Evolutionary conservation across 108 stramenopile species (phyloP).

Genomic region (Pseudonitzschia pungens): DNA sequence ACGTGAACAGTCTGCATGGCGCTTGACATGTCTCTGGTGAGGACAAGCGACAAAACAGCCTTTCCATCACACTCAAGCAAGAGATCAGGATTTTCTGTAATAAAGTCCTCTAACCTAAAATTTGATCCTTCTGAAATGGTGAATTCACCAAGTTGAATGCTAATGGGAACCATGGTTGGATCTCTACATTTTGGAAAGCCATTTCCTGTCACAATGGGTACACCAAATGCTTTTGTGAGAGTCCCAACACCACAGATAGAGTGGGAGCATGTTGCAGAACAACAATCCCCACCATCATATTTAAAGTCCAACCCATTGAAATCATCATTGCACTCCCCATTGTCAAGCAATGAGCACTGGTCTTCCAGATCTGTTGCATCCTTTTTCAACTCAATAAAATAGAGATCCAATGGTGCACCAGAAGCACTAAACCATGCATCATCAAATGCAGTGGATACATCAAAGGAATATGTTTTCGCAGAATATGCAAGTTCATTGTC

Average conservation of each 20-base stretch:
- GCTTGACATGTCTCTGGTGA: neutral
- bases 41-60: neutral
- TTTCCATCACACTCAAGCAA: neutral
- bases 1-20: neutral
- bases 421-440: neutral
- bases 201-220: neutral
- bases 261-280: constrained; percentile 8
- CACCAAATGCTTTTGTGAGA: neutral
- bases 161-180: constrained; percentile 8
- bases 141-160: neutral
- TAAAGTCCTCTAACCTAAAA: no score
- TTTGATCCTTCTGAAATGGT: neutral
- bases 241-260: neutral
- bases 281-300: constrained; percentile 14
- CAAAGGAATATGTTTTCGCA: constrained; percentile 1
- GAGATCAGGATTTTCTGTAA: neutral
- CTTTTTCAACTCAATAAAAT: neutral
- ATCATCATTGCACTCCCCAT: neutral
- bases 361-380: neutral
- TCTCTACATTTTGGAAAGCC: neutral
- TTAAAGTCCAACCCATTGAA: neutral
- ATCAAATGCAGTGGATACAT: constrained; percentile 1
- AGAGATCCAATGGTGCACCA: neutral
- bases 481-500: neutral
- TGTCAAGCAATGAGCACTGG: neutral